Percentiles rank a stretch among this genome's conserved stretches.
phyloP scores from a whole-genome alignment of 805 yeast genomes.

The Nakazawaea holstii region DNA sequence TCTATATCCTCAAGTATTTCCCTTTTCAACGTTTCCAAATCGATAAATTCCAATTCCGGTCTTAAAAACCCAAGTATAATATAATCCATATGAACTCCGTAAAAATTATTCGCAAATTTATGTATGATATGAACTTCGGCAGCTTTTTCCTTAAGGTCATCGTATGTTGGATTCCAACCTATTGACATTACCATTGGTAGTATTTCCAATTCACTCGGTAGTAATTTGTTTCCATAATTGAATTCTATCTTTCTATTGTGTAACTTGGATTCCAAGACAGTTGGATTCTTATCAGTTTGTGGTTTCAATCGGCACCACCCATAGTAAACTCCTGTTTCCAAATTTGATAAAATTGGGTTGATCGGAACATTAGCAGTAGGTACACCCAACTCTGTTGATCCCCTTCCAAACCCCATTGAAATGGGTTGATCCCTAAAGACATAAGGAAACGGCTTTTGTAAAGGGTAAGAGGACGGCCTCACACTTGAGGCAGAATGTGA shows the following conservation, averaged over 20 bases:
- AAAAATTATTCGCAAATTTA: constrained; percentile 60
- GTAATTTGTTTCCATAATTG: constrained; percentile 54
- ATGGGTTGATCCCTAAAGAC: constrained; percentile 40
- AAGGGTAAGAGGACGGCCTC: constrained; percentile 21
- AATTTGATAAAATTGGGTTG: constrained; percentile 35
- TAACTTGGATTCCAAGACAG: constrained; percentile 15
- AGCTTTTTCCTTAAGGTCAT: constrained; percentile 74
- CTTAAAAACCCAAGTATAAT: constrained; percentile 83
- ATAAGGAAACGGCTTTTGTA: constrained; percentile 41
- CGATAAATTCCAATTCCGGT: constrained; percentile 83
- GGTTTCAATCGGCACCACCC: constrained; percentile 45
- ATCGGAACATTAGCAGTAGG: constrained; percentile 92
- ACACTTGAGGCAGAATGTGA: constrained; percentile 5
- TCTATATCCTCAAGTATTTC: constrained; percentile 80
- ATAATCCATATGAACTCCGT: constrained; percentile 73
- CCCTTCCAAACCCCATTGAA: constrained; percentile 90
- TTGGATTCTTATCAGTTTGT: constrained; percentile 10
- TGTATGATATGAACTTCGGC: constrained; percentile 78
- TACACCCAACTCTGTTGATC: constrained; percentile 87
- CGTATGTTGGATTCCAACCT: constrained; percentile 93
- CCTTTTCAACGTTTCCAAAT: constrained; percentile 72
- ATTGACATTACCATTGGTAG: constrained; percentile 92
- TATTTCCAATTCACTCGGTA: constrained; percentile 34
- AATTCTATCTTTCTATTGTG: constrained; percentile 41
- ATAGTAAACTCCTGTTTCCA: constrained; percentile 81